Evolutionary conservation across 2,329 filamentous ascomycete species (phyloP).

Genomic region (Xylaria sp.): DNA sequence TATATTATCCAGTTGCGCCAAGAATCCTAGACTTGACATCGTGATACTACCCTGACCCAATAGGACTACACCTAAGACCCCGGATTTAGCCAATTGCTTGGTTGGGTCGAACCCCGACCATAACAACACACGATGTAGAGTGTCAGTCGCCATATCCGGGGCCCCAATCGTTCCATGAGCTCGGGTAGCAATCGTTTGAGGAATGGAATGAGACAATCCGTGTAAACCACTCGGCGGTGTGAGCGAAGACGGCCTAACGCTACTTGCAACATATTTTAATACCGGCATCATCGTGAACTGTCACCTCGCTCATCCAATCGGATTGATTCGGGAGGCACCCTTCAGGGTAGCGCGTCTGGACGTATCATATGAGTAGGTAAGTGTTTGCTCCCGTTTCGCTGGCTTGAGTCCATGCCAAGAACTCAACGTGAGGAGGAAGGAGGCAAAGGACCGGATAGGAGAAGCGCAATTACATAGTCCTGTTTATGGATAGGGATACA

Average conservation of each 20-base stretch:
- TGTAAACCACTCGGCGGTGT: conserved; percentile 6
- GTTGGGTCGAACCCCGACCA: conserved; percentile 1
- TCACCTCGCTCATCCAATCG: conserved; percentile 14
- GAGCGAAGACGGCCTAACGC: background rate
- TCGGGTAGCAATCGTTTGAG: conserved; percentile 14
- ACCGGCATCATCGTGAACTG: conserved; percentile 7
- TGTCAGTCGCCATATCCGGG: background rate
- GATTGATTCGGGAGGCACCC: background rate
- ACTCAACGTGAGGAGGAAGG: background rate
- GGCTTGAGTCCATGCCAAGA: background rate
- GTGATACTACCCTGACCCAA: conserved; percentile 27
- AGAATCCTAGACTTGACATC: conserved; percentile 30
- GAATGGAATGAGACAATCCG: conserved; percentile 29
- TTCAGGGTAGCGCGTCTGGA: background rate
- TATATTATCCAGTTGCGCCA: conserved; percentile 39
- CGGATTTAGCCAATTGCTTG: conserved; percentile 38
- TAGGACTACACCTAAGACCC: conserved; percentile 23
- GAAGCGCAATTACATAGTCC: background rate
- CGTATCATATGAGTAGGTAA: background rate
- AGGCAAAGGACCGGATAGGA: background rate
- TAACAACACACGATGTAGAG: conserved; percentile 12
- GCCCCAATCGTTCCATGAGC: conserved; percentile 9
- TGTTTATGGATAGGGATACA: background rate
- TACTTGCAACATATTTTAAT: background rate
- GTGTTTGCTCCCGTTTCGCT: background rate